Evolutionary conservation across 108 stramenopile species (phyloP).

Genomic region (Pseudonitzschia pungens): DNA sequence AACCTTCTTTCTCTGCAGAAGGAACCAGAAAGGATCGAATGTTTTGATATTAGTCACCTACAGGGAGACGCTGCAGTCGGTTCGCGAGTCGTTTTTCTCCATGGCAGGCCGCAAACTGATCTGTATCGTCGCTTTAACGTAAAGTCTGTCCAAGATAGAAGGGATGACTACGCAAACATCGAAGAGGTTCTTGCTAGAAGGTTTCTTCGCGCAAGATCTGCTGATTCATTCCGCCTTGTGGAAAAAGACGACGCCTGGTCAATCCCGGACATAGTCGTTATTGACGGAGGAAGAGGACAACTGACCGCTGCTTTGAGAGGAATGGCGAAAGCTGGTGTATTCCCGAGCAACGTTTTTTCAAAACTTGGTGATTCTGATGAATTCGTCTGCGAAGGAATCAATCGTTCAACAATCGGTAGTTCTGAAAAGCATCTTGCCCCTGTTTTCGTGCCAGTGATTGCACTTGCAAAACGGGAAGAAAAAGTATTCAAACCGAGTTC

Average conservation of each 20-base stretch:
- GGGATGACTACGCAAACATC: slow-evolving; percentile 72
- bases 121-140: slow-evolving; percentile 70
- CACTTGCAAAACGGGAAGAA: slow-evolving; percentile 59
- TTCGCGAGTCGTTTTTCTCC: slow-evolving; percentile 65
- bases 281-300: slow-evolving; percentile 82
- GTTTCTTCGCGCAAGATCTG: slow-evolving; percentile 31
- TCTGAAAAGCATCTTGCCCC: neutral
- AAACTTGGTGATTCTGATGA: neutral
- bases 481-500: slow-evolving; percentile 38
- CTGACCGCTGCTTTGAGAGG: slow-evolving; percentile 68
- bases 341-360: slow-evolving; percentile 10
- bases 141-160: slow-evolving; percentile 44
- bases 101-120: slow-evolving; percentile 51
- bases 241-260: slow-evolving; percentile 49
- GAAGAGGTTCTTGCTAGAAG: slow-evolving; percentile 67
- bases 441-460: slow-evolving; percentile 37
- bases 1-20: slow-evolving; percentile 41
- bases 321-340: slow-evolving; percentile 43
- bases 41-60: slow-evolving; percentile 78
- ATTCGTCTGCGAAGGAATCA: neutral
- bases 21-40: slow-evolving; percentile 58
- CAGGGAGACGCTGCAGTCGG: slow-evolving; percentile 64
- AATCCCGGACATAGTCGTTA: slow-evolving; percentile 69
- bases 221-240: slow-evolving; percentile 20
- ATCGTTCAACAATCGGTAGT: neutral